phyloP scores from a whole-genome alignment of 441 rosid species.

The Adansonia grandidieri region DNA sequence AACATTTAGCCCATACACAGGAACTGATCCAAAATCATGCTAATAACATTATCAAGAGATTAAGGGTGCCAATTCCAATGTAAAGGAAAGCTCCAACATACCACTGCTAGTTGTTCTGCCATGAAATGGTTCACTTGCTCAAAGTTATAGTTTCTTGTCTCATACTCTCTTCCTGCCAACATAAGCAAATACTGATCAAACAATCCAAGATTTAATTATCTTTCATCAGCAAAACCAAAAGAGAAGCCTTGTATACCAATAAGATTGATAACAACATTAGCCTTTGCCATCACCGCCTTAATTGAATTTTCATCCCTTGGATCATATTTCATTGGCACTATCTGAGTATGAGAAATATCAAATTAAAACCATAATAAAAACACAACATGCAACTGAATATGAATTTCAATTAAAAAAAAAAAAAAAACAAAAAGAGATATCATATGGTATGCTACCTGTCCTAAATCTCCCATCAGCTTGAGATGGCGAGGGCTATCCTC shows the following conservation, averaged over 20 bases:
- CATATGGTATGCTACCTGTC: conserved; percentile 62
- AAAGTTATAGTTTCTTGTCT: conserved; percentile 92
- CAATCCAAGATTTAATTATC: conserved; percentile 15
- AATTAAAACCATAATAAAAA: conserved; percentile 12
- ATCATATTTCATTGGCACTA: conserved; percentile 90
- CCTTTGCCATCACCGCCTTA: conserved; percentile 99
- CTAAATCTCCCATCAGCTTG: conserved; percentile 99
- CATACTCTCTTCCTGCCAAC: conserved; percentile 78
- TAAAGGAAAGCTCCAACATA: conserved; percentile 37
- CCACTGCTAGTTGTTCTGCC: conserved; percentile 84
- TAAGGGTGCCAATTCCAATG: conserved; percentile 8
- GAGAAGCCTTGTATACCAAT: conserved; percentile 55
- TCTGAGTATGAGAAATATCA: conserved; percentile 49
- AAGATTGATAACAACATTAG: conserved; percentile 95
- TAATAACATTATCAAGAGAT: conserved; percentile 7
- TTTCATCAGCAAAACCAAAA: conserved; percentile 7
- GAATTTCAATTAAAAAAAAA: not conserved
- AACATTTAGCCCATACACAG: conserved; percentile 16
- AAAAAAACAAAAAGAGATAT: not conserved
- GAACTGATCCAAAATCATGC: not conserved
- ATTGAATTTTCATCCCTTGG: conserved; percentile 91
- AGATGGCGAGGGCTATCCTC: conserved; percentile 94
- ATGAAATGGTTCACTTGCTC: conserved; percentile 89
- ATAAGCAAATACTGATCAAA: conserved; percentile 15
- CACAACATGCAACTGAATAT: not conserved